phyloP scores from a whole-genome alignment of 2,329 filamentous ascomycete genomes.

The Eutypa lata region DNA sequence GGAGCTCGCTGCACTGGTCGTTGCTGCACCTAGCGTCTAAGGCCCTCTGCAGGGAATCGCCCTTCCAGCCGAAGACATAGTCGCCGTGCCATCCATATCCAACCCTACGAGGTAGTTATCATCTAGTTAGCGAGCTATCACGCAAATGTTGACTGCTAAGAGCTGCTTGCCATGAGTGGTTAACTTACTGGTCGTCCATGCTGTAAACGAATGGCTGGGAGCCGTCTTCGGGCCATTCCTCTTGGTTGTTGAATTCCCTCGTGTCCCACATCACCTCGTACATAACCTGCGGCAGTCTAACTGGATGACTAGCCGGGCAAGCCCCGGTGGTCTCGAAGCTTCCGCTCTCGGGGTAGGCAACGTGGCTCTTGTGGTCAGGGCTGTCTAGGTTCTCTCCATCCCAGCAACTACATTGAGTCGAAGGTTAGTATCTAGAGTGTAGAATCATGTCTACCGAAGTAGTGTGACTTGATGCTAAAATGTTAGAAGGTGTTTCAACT shows the following conservation, averaged over 20 bases:
- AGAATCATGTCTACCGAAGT: background rate
- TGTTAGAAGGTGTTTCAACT: background rate
- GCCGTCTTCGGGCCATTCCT: conserved; percentile 27
- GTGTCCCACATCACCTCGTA: conserved; percentile 37
- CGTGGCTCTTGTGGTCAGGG: conserved; percentile 24
- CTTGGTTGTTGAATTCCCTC: conserved; percentile 21
- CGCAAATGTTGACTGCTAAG: background rate
- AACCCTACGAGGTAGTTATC: conserved; percentile 6
- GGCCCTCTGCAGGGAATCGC: conserved; percentile 29
- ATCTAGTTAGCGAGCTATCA: background rate
- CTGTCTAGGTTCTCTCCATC: conserved; percentile 26
- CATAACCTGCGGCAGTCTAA: conserved; percentile 32
- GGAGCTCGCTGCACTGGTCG: conserved; percentile 18
- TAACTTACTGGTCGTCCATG: conserved; percentile 14
- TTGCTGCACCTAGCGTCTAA: conserved; percentile 28
- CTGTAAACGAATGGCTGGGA: conserved; percentile 22
- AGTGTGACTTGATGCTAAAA: background rate
- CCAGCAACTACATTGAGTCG: conserved; percentile 17
- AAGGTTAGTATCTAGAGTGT: conserved; percentile 1
- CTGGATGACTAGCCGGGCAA: conserved; percentile 19
- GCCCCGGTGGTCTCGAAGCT: conserved; percentile 17
- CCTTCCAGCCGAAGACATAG: conserved; percentile 34
- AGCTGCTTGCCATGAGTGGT: background rate
- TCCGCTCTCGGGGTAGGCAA: conserved; percentile 16
- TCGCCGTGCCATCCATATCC: conserved; percentile 33